Evolutionary conservation across 805 yeast genomes (phyloP).

Genomic region (Wickerhamiella bombiphila): DNA sequence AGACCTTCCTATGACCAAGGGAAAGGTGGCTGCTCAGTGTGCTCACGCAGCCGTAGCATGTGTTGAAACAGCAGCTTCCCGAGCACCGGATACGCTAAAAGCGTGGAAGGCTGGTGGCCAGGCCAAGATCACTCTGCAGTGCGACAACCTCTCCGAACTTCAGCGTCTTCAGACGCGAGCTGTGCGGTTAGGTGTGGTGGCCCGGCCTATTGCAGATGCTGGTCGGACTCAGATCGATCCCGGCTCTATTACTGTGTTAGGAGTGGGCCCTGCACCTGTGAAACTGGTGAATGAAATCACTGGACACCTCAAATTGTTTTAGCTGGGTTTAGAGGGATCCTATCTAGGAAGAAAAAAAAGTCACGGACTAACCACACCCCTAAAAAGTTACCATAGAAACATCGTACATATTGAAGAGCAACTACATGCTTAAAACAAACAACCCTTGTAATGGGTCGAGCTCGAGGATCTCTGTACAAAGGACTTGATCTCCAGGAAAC

Average conservation of each 20-base stretch:
- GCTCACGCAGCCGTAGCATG: conserved; percentile 93
- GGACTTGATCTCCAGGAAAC: conserved; percentile 26
- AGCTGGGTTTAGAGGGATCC: no score
- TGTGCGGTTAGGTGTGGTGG: conserved; percentile 59
- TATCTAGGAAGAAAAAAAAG: no score
- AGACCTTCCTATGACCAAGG: conserved; percentile 84
- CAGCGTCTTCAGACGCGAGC: conserved; percentile 70
- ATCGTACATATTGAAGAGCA: no score
- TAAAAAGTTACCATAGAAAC: no score
- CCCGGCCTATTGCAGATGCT: conserved; percentile 81
- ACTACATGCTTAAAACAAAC: conserved; percentile 27
- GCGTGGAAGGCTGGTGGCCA: conserved; percentile 82
- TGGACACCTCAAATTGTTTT: conserved; percentile 46
- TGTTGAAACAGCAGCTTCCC: conserved; percentile 43
- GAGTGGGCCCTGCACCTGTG: conserved; percentile 91
- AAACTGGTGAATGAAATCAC: conserved; percentile 67
- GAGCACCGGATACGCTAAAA: conserved; percentile 46
- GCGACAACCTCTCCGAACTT: conserved; percentile 49
- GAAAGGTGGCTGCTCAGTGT: conserved; percentile 95
- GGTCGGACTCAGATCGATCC: conserved; percentile 95
- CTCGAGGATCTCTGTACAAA: conserved; percentile 32
- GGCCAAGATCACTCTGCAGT: conserved; percentile 74
- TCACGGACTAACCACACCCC: no score
- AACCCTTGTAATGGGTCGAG: conserved; percentile 30
- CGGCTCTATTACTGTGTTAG: conserved; percentile 92